These are phyloP conservation scores for Leonotis leonurus DNA, from an alignment of 257 asterid species.

Conservation along the genomic window DNA sequence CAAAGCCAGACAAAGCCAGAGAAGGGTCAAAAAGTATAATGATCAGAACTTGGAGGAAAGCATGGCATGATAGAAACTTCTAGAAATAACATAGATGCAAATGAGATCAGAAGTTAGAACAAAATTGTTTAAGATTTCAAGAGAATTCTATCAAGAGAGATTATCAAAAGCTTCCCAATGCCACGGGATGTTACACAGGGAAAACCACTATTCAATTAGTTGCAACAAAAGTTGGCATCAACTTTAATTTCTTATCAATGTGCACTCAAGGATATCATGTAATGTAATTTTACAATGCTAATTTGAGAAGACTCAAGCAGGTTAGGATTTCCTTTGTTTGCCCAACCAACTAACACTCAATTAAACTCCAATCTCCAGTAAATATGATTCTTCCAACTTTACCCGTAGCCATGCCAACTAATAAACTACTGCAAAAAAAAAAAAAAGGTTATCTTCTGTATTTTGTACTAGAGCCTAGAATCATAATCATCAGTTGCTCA, in stretches of 20 bases:
- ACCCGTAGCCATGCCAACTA: background rate
- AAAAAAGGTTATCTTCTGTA: background rate
- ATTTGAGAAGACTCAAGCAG: background rate
- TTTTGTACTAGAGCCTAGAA: background rate
- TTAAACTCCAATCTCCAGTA: background rate
- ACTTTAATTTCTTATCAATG: background rate
- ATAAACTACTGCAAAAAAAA: background rate
- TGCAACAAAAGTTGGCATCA: background rate
- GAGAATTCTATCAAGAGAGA: background rate
- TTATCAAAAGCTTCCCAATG: background rate
- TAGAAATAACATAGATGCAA: background rate
- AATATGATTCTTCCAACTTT: background rate
- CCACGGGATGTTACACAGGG: background rate
- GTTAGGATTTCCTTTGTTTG: background rate
- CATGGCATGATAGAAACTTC: background rate
- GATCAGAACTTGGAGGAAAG: background rate
- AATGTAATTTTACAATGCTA: background rate
- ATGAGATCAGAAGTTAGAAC: background rate
- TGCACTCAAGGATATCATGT: background rate
- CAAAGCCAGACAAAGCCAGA: slow-evolving; percentile 8
- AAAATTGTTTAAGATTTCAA: background rate
- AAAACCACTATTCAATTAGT: background rate
- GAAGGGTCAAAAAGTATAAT: slow-evolving; percentile 2
- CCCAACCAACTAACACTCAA: background rate
- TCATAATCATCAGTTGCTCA: background rate